A percentile compares a stretch with the other conserved stretches of the same genome.
phyloP scores from a whole-genome alignment of 2,329 filamentous ascomycete species.

The Alternaria angustiovoidea region DNA sequence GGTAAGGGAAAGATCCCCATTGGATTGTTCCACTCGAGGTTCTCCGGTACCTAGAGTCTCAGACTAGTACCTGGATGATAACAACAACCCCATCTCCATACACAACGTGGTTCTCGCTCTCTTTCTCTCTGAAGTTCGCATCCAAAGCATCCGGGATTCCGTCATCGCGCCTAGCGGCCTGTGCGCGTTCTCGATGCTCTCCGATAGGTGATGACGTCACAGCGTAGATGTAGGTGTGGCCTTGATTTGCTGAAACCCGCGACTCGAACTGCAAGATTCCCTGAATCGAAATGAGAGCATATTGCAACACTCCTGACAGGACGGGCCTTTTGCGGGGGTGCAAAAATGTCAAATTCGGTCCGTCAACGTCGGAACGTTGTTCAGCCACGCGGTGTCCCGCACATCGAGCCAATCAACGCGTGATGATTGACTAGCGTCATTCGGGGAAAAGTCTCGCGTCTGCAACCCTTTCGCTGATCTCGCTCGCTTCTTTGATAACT shows the following conservation, averaged over 20 bases:
- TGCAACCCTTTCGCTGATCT: slow-evolving; percentile 12
- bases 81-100: background rate
- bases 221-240: background rate
- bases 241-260: background rate
- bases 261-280: background rate
- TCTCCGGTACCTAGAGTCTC: slow-evolving; percentile 4
- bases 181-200: background rate
- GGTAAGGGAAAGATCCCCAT: slow-evolving; percentile 7
- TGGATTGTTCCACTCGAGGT: background rate
- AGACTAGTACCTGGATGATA: slow-evolving; percentile 2
- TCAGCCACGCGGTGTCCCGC: slow-evolving; percentile 11
- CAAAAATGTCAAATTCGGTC: slow-evolving; percentile 18
- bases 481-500: slow-evolving; percentile 13
- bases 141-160: background rate
- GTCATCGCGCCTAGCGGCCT: background rate
- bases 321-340: slow-evolving; percentile 19
- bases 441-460: slow-evolving; percentile 9
- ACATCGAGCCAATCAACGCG: slow-evolving; percentile 14
- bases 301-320: slow-evolving; percentile 4
- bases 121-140: background rate
- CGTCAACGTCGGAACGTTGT: slow-evolving; percentile 16
- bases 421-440: background rate
- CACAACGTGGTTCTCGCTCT: background rate
- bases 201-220: slow-evolving; percentile 8
- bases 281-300: background rate